A percentile compares a stretch with the other conserved stretches of the same genome.
phyloP scores from a whole-genome alignment of 225 moss, liverwort and hornwort genomes.

The Anthoceros angustus region DNA sequence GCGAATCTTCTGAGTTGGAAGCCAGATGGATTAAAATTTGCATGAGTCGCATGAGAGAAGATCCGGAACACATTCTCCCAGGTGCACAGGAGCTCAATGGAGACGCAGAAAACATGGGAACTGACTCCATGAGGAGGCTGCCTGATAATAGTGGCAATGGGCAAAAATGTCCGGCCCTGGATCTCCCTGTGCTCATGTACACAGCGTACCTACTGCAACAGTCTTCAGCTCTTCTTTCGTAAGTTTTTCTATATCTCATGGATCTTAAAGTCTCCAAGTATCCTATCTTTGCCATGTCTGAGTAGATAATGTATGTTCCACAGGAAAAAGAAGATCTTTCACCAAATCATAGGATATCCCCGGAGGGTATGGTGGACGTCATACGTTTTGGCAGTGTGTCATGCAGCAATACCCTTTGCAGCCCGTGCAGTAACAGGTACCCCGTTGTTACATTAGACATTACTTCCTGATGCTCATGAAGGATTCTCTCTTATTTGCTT shows the following conservation, averaged over 20 bases:
- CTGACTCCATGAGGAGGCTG: slow-evolving; percentile 4
- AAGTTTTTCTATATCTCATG: slow-evolving; percentile 18
- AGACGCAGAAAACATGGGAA: slow-evolving; percentile 16
- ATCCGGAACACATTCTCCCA: slow-evolving; percentile 42
- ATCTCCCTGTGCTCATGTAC: slow-evolving; percentile 73
- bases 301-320: not conserved
- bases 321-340: slow-evolving; percentile 44
- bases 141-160: slow-evolving; percentile 12
- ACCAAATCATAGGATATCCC: slow-evolving; percentile 48
- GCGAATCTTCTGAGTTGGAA: slow-evolving; percentile 51
- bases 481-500: no score
- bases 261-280: not conserved
- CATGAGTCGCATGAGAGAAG: slow-evolving; percentile 32
- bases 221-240: slow-evolving; percentile 57
- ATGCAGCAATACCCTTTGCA: slow-evolving; percentile 50
- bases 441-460: not conserved
- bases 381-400: slow-evolving; percentile 28
- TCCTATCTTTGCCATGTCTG: no score
- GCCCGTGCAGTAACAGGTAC: slow-evolving; percentile 55
- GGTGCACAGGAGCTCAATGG: slow-evolving; percentile 20
- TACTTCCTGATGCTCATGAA: not conserved
- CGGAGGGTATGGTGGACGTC: slow-evolving; percentile 31
- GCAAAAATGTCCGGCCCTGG: slow-evolving; percentile 30
- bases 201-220: slow-evolving; percentile 77
- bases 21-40: slow-evolving; percentile 65